These are phyloP conservation scores for Oidium heveae DNA, from an alignment of 2,329 filamentous ascomycete species.

Conservation along the genomic window DNA sequence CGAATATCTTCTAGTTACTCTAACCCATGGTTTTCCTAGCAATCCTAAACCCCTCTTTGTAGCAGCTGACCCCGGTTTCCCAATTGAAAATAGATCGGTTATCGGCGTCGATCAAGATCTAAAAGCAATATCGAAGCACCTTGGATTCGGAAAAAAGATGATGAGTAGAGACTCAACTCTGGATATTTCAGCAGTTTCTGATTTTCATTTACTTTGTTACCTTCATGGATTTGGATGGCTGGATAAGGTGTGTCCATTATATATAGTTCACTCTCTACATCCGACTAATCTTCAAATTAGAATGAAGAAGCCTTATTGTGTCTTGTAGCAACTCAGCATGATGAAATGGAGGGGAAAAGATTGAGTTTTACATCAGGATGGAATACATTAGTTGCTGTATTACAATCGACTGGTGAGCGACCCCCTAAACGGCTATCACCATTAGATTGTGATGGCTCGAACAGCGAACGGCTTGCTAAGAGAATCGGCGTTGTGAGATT, in stretches of 20 bases:
- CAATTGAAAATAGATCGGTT: slow-evolving; percentile 73
- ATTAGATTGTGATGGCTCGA: slow-evolving; percentile 10
- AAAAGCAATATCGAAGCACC: slow-evolving; percentile 33
- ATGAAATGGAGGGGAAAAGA: slow-evolving; percentile 57
- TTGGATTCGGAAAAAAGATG: slow-evolving; percentile 34
- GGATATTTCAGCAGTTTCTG: slow-evolving; percentile 47
- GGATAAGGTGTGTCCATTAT: slow-evolving; percentile 41
- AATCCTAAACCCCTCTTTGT: slow-evolving; percentile 54
- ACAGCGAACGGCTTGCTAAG: slow-evolving; percentile 28
- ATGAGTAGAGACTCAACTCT: slow-evolving; percentile 31
- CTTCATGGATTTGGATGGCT: slow-evolving; percentile 59
- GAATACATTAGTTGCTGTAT: slow-evolving; percentile 78
- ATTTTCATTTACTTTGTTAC: slow-evolving; percentile 87
- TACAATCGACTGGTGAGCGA: slow-evolving; percentile 94
- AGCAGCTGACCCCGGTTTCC: slow-evolving; percentile 38
- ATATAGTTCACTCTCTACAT: background rate
- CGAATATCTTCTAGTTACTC: slow-evolving; percentile 82
- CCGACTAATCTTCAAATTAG: slow-evolving; percentile 21
- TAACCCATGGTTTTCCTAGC: slow-evolving; percentile 88
- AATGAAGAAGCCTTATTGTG: slow-evolving; percentile 74
- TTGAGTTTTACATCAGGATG: slow-evolving; percentile 73
- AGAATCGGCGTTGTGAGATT: slow-evolving; percentile 37
- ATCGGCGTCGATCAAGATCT: slow-evolving; percentile 72
- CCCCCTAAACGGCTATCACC: slow-evolving; percentile 44
- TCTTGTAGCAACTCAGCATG: slow-evolving; percentile 58